These are phyloP conservation scores for Neocatenulostroma microsporum DNA, from an alignment of 2,329 filamentous ascomycete species.

Conservation along the genomic window DNA sequence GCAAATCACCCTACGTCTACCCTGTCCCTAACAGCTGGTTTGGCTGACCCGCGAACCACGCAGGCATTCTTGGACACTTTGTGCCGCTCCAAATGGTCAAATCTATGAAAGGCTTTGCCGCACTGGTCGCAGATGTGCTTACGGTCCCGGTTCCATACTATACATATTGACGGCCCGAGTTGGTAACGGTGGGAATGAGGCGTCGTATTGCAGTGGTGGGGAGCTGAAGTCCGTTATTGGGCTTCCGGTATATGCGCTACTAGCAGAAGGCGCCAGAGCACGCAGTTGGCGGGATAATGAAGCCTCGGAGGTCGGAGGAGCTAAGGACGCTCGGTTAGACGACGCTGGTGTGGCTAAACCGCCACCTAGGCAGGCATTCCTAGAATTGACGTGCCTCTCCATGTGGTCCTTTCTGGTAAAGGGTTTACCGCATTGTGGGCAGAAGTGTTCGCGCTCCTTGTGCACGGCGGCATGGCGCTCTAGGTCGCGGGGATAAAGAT, in stretches of 20 bases:
- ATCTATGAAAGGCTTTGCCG: too few species aligned
- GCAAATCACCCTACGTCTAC: too few species aligned
- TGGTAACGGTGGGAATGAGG: neutral
- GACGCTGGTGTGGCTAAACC: neutral
- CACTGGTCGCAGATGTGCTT: too few species aligned
- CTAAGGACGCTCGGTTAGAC: neutral
- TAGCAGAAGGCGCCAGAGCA: neutral
- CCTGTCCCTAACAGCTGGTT: too few species aligned
- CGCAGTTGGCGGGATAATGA: neutral
- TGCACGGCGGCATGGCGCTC: too few species aligned
- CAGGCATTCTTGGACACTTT: too few species aligned
- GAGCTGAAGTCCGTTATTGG: neutral
- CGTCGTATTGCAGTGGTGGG: neutral
- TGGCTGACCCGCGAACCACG: too few species aligned
- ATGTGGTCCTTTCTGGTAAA: conserved; percentile 3
- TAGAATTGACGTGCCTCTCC: neutral
- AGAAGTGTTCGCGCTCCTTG: conserved; percentile 1
- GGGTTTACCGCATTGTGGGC: neutral
- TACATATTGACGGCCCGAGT: too few species aligned
- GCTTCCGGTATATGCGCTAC: neutral
- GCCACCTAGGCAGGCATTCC: neutral
- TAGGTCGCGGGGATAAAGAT: too few species aligned
- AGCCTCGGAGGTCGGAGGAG: neutral
- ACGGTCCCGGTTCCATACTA: too few species aligned
- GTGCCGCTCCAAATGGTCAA: too few species aligned